Evolutionary conservation across 83 land plant genomes (phyloP).

Genomic region (Thuja plicata): DNA sequence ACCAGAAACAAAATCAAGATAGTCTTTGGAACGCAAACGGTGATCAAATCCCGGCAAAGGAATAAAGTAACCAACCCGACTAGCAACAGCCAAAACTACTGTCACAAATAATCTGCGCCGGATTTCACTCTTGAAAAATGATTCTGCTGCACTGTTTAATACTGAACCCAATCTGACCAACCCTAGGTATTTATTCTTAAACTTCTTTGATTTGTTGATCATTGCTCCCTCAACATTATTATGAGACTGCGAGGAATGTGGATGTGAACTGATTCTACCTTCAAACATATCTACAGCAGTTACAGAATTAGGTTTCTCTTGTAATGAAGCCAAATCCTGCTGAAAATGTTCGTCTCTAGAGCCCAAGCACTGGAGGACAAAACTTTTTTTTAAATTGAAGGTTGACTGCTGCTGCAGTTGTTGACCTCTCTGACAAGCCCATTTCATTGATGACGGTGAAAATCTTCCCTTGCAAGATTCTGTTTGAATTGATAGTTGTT

Average conservation of each 20-base stretch:
- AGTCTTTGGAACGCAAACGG: slow-evolving; percentile 57
- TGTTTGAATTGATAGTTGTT: background rate
- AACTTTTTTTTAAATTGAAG: background rate
- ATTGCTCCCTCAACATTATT: background rate
- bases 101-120: slow-evolving; percentile 72
- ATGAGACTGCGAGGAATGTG: background rate
- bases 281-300: background rate
- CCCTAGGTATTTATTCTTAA: slow-evolving; percentile 54
- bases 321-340: background rate
- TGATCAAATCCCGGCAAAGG: slow-evolving; percentile 87
- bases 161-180: slow-evolving; percentile 66
- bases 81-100: slow-evolving; percentile 46
- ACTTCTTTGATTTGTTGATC: slow-evolving; percentile 18
- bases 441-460: background rate
- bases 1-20: slow-evolving; percentile 66
- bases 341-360: background rate
- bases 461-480: background rate
- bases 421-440: slow-evolving; percentile 8
- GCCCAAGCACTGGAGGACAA: background rate
- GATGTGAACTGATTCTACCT: background rate
- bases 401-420: slow-evolving; percentile 1
- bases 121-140: slow-evolving; percentile 85
- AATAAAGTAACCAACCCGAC: slow-evolving; percentile 74
- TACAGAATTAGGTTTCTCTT: background rate
- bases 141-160: slow-evolving; percentile 65